Evolutionary conservation across 768 basidiomycete species (phyloP), one percentile per base, ranked within the genome.

Genomic region (Leccinum disarticulatum): DNA sequence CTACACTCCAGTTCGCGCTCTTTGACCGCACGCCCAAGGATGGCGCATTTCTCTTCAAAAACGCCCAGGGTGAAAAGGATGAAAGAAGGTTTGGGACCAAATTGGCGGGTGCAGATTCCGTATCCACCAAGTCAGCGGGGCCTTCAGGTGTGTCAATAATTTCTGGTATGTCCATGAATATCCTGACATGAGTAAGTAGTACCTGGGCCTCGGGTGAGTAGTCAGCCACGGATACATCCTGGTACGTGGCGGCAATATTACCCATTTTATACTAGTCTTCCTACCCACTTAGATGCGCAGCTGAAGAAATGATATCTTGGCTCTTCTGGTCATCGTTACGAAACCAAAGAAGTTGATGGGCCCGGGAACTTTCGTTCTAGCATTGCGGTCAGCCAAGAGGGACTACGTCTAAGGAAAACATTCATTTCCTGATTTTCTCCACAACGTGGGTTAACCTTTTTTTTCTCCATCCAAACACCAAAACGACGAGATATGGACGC

Each of bases 361-460:
- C 2, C 22, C 22, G 57, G 52, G 11, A 55, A 47, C 27, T 19
- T 4, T 19, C n/a, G 30, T 28, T 33, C 33, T 13, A 35, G 38
- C 38, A 17, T 43, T 36, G 25, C 11, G 19, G 6, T 30, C 2
- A 53, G 31, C 33, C 19, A 53, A 53, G 52, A 46, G 51, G 27
- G 4, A 4, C 27, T 4, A 27, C 27, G 27, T 27, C 17, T 17
- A 9, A 9, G 25, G 22, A 48, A 27, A 11, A 33, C 31, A n/a
- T 13, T 5, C 31, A 33, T 33, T 33, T 30, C 6, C 35, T n/a
- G n/a, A 43, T 17, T 36, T 33, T 55, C 54, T 58, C 8, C 28
- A 31, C 52, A 68, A 68, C 68, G 67, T 68, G 67, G 65, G n/a
- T 70, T 68, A 68, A 36, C 55, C 65, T 68, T 69, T 68, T 69